Conservation (phyloP, 768 basidiomycete genomes). For the Podaxis sp. region DNA sequence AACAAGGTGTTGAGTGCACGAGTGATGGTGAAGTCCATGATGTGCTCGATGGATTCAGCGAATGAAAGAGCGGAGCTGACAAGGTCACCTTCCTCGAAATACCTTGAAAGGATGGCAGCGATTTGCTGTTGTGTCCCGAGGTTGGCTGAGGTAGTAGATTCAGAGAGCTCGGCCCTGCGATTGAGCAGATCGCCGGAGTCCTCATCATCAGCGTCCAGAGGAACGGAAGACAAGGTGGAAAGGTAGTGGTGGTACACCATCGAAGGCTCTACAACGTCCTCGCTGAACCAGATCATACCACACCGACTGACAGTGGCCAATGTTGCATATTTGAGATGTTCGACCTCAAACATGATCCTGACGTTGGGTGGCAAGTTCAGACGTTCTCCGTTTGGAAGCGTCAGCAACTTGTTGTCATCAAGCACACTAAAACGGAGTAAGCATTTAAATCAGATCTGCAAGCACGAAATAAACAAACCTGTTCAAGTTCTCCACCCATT, state of each 20-base stretch:
- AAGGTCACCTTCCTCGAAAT: slow-evolving; percentile 79
- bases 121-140: slow-evolving; percentile 74
- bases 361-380: slow-evolving; percentile 96
- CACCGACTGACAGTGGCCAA: slow-evolving; percentile 99
- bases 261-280: slow-evolving; percentile 83
- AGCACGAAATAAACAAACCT: slow-evolving; percentile 51
- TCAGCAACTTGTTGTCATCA: slow-evolving; percentile 97
- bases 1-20: slow-evolving; percentile 95
- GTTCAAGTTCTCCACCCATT: slow-evolving; percentile 99
- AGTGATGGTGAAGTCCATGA: slow-evolving; percentile 96
- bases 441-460: slow-evolving; percentile 4
- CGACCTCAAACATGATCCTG: slow-evolving; percentile 99
- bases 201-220: slow-evolving; percentile 90
- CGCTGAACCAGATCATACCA: slow-evolving; percentile 99
- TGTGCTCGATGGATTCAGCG: slow-evolving; percentile 87
- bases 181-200: slow-evolving; percentile 57
- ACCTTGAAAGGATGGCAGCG: slow-evolving; percentile 69
- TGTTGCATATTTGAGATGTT: slow-evolving; percentile 95
- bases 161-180: slow-evolving; percentile 53
- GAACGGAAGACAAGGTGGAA: slow-evolving; percentile 62
- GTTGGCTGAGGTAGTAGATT: slow-evolving; percentile 54
- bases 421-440: slow-evolving; percentile 63
- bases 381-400: slow-evolving; percentile 96
- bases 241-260: slow-evolving; percentile 95
- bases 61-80: slow-evolving; percentile 75